phyloP scores from a whole-genome alignment of 75 land plant species.

The Selaginella tamariscina region DNA sequence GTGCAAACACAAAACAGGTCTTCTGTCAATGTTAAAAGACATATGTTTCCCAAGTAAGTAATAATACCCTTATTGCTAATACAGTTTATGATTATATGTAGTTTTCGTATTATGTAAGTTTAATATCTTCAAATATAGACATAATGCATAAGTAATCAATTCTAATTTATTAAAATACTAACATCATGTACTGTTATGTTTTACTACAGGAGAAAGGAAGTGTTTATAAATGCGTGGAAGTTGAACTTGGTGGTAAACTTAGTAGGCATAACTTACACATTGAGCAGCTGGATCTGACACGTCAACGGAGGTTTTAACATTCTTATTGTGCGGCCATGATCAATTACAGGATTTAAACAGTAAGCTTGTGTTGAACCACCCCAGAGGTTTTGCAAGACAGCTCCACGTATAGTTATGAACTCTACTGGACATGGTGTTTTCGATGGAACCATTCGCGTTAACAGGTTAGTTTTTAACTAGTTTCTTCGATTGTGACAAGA shows the following conservation, averaged over 20 bases:
- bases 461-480: conserved; percentile 42
- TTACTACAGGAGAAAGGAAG: conserved; percentile 50
- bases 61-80: neutral
- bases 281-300: conserved; percentile 89
- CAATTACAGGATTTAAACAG: conserved; percentile 91
- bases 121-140: no score
- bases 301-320: conserved; percentile 61
- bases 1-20: conserved; percentile 50
- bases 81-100: neutral
- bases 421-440: conserved; percentile 76
- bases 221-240: conserved; percentile 65
- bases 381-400: conserved; percentile 70
- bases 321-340: conserved; percentile 45
- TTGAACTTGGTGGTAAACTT: conserved; percentile 66
- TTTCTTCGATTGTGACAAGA: neutral
- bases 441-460: conserved; percentile 88
- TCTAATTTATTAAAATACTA: no score
- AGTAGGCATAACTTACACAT: conserved; percentile 90
- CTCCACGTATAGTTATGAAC: conserved; percentile 82
- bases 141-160: no score
- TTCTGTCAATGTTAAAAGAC: conserved; percentile 89
- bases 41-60: conserved; percentile 59
- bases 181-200: neutral
- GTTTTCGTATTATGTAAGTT: no score
- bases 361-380: conserved; percentile 66